Evolutionary conservation across 75 land plant genomes (phyloP), one percentile per base, ranked within the genome.

Genomic region (Picea sitchensis): DNA sequence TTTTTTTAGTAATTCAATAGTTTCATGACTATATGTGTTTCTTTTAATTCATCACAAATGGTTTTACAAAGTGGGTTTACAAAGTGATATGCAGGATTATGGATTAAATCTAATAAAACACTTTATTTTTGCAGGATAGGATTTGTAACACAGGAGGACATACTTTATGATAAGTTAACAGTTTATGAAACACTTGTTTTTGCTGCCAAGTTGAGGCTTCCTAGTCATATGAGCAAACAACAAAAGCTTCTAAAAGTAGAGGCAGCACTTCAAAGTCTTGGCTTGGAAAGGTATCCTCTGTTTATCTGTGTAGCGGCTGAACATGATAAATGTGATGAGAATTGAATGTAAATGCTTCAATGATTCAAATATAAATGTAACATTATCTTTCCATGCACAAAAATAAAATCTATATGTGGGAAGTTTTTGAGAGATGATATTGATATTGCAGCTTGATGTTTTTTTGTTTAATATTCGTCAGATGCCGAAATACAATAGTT

Each of bases 131-230:
- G 59, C 84, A 84, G 86, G 80, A 84, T 84, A 58, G 86, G 85
- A 44, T 84, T 81, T 56, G 86, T 84, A 26, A 76, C 84, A 34
- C 86, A 84, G 23, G 84, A 84, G 36, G 86, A 84, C 60, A 59
- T 84, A 17, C 59, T 84, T 61, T 84, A 82, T 65, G 85, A 84
- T 3, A 79, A 77, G 65, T 69, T 84, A 14, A 84, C 86, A 31
- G 86, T 84, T 34, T 54, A 78, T 79, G 85, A 84, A 56, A 34
- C 81, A 14, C 84, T 84, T 63, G 64, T 81, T 14, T 84, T 82
- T 79, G 77, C 86, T 36, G 84, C 86, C 59, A 75, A 77, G 80
- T 82, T 84, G 84, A 51, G 86, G 31, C 84, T 84, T 69, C 84
- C 86, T n/a, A 77, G 64, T 58, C 26, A 60, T 20, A 76, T 84